phyloP scores from a whole-genome alignment of 257 asterid genomes.

The Apocynum venetum region DNA sequence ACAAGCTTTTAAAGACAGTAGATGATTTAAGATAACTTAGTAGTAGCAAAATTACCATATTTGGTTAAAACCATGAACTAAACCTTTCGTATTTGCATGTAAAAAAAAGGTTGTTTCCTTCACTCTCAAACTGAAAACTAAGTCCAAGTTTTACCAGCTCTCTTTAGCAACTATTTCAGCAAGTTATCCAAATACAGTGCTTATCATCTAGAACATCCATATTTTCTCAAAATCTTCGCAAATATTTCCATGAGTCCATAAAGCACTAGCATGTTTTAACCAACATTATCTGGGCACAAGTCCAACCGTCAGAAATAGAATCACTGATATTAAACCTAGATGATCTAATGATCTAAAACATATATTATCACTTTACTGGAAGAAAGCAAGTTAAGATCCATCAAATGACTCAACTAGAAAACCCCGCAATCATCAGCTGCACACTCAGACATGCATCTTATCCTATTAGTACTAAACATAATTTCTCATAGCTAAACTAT shows the following conservation, averaged over 20 bases:
- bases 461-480: not conserved
- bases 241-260: not conserved
- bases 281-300: not conserved
- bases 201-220: not conserved
- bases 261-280: not conserved
- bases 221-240: not conserved
- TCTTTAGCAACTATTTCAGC: not conserved
- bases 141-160: not conserved
- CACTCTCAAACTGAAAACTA: not conserved
- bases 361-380: not conserved
- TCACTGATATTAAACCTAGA: not conserved
- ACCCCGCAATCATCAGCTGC: not conserved
- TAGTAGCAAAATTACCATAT: too few species aligned
- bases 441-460: not conserved
- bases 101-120: not conserved
- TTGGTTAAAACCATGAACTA: not conserved
- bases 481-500: not conserved
- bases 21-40: not conserved
- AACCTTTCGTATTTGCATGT: not conserved
- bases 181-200: not conserved
- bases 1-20: not conserved
- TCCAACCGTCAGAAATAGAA: not conserved
- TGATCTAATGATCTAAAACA: not conserved
- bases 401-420: not conserved
- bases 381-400: not conserved